phyloP scores from a whole-genome alignment of 2,329 filamentous ascomycete genomes.

The Aspergillus tubingensis region DNA sequence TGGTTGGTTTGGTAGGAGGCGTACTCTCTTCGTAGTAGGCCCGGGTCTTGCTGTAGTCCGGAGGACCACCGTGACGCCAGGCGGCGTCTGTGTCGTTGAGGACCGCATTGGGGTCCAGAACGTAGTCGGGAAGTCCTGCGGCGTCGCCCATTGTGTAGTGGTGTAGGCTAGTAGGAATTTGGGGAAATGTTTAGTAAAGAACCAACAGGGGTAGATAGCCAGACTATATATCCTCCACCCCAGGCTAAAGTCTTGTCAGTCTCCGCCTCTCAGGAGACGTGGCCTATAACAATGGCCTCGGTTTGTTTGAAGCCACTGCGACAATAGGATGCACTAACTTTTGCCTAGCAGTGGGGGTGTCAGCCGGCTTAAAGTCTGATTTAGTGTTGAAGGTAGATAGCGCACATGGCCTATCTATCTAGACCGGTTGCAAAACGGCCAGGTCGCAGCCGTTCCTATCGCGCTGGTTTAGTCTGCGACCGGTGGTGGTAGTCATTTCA shows the following conservation, averaged over 20 bases:
- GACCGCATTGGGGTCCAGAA: conserved; percentile 61
- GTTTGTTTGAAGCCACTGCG: too few relatives aligned
- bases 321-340: background rate
- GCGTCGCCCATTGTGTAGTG: conserved; percentile 7
- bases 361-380: background rate
- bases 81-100: conserved; percentile 55
- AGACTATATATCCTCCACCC: background rate
- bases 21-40: conserved; percentile 61
- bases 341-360: background rate
- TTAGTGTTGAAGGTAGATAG: background rate
- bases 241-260: background rate
- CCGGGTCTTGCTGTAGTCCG: conserved; percentile 66
- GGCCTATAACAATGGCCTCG: background rate
- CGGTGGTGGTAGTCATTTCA: background rate
- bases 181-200: background rate
- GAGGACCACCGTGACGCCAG: conserved; percentile 63
- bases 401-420: background rate
- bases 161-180: too few relatives aligned
- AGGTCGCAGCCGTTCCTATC: background rate
- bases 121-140: conserved; percentile 55
- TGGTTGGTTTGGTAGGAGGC: background rate
- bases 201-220: background rate
- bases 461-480: background rate
- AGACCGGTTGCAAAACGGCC: background rate
- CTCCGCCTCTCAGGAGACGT: background rate